Evolutionary conservation across 805 yeast genomes (phyloP), one percentile per base, ranked within the genome.

Genomic region (Metahyphopichia silvanorum): DNA sequence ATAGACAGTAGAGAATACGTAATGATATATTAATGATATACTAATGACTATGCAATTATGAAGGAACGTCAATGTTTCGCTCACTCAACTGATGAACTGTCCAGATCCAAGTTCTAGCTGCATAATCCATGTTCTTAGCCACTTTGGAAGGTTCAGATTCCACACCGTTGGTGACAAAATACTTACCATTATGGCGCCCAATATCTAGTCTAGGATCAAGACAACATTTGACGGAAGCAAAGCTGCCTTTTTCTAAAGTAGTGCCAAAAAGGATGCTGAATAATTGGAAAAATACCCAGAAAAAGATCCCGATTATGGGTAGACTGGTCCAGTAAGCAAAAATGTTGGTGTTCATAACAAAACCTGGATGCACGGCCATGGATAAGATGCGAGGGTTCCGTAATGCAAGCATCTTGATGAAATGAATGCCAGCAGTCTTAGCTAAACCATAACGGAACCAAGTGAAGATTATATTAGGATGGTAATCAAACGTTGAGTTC

Each of bases 101-200:
- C 94, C 94, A 85, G 10, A 79, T 76, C 89, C 94, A 86, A 21
- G 82, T 78, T 27, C 77, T 63, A 4, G 80, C 79, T 1, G 85
- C 84, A 43, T 74, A 76, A 34, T 77, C 76, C 54, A 72, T 55
- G 48, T 77, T 47, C 9, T 53, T 44, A 1, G 91, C 86, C 3
- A 82, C 66, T 16, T 53, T 48, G 26, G 87, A 77, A 3, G 91
- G 82, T 13, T 57, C 56, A 2, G 73, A 53, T 40, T 74, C 76
- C 2, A 55, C 53, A 2, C 89, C 93, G 24, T 71, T 76, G 3
- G 84, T 69, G 15, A 76, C 73, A 43, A 70, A 82, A 46, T 79
- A 83, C 44, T 77, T 76, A 2, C 95, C 95, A 46, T 77, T 83
- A 46, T 80, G 83, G 9, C 59, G 56, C n/a, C 68, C 72, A 6